phyloP scores from a whole-genome alignment of 495 filamentous ascomycete species.

The Penicillium daleae region DNA sequence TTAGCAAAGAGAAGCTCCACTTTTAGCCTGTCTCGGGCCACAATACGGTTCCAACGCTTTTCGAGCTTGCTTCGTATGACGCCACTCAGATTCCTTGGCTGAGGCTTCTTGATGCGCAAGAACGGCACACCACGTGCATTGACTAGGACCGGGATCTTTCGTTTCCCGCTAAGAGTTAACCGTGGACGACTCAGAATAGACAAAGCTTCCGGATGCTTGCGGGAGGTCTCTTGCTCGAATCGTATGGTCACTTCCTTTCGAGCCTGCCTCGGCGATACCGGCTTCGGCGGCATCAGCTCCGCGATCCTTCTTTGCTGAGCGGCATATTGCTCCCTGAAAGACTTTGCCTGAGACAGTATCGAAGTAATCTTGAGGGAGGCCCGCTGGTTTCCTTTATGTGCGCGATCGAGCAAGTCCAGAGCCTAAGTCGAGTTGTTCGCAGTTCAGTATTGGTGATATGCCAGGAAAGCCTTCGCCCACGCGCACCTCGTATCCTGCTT shows the following conservation, averaged over 20 bases:
- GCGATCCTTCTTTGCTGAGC: slow-evolving; percentile 24
- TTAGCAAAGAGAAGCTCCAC: slow-evolving; percentile 45
- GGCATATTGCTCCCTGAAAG: slow-evolving; percentile 23
- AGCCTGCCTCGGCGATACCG: slow-evolving; percentile 29
- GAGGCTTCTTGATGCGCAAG: slow-evolving; percentile 71
- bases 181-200: slow-evolving; percentile 50
- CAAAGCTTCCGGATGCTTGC: slow-evolving; percentile 43
- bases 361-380: slow-evolving; percentile 27
- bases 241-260: slow-evolving; percentile 33
- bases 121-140: slow-evolving; percentile 66
- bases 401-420: slow-evolving; percentile 45
- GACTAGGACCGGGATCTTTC: slow-evolving; percentile 63
- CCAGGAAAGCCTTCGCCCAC: neutral
- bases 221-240: slow-evolving; percentile 33
- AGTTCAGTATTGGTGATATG: slow-evolving; percentile 22
- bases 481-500: slow-evolving; percentile 68
- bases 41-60: slow-evolving; percentile 41
- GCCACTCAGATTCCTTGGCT: slow-evolving; percentile 58
- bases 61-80: slow-evolving; percentile 58
- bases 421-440: slow-evolving; percentile 28
- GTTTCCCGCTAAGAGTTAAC: slow-evolving; percentile 52
- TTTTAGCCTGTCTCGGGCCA: slow-evolving; percentile 35
- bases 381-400: slow-evolving; percentile 35
- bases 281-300: slow-evolving; percentile 17
- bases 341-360: slow-evolving; percentile 29